Evolutionary conservation across 2,329 filamentous ascomycete genomes (phyloP).

Genomic region (Fusarium floridanum): DNA sequence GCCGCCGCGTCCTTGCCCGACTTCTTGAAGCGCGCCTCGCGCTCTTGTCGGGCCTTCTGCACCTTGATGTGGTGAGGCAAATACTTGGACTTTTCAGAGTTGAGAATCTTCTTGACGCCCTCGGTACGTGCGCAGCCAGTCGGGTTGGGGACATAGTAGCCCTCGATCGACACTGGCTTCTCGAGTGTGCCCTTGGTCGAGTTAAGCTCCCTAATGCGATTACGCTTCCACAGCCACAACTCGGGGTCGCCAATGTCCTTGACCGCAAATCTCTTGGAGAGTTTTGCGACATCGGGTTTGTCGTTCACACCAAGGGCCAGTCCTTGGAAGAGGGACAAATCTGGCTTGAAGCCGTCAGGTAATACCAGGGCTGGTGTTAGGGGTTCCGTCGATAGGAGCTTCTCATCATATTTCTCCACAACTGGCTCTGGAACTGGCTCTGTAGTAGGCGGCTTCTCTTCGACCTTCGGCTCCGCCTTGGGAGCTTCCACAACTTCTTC

Average conservation of each 20-base stretch:
- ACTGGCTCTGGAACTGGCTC: conserved; percentile 52
- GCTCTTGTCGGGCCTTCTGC: conserved; percentile 89
- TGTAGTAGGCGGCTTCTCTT: conserved; percentile 44
- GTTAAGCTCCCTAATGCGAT: conserved; percentile 69
- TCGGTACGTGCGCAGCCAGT: conserved; percentile 93
- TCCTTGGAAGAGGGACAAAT: conserved; percentile 59
- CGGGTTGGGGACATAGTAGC: conserved; percentile 85
- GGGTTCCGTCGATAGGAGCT: conserved; percentile 63
- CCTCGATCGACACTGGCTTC: conserved; percentile 63
- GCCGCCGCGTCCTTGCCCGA: conserved; percentile 75
- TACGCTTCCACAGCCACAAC: conserved; percentile 69
- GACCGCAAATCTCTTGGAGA: conserved; percentile 61
- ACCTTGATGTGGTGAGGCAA: conserved; percentile 97
- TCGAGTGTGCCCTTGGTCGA: conserved; percentile 47
- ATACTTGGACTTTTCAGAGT: conserved; percentile 98
- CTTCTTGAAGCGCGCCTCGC: conserved; percentile 80
- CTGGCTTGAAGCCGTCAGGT: conserved; percentile 59
- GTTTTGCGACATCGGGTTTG: conserved; percentile 61
- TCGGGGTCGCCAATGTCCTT: conserved; percentile 63
- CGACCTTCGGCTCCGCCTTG: conserved; percentile 26
- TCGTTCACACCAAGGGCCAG: conserved; percentile 61
- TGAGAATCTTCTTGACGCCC: conserved; percentile 93
- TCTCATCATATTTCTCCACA: conserved; percentile 65
- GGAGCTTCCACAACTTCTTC: conserved; percentile 48
- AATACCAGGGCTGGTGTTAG: conserved; percentile 59